Conservation (phyloP, 2,329 filamentous ascomycete genomes). For the Zalaria sp. region DNA sequence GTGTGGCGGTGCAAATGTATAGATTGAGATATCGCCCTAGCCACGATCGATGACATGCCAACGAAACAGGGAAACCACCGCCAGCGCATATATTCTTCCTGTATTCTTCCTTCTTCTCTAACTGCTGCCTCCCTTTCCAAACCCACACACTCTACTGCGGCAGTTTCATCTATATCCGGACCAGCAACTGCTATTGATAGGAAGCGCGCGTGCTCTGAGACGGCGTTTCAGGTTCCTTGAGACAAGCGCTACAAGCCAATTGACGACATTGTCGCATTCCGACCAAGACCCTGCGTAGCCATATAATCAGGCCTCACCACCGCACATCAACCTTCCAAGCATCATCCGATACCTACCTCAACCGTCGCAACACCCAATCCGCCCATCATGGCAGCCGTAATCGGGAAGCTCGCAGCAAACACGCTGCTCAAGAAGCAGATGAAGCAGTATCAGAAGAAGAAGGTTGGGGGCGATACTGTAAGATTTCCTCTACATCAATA, state of each 20-base stretch:
- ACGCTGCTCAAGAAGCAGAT: slow-evolving; percentile 33
- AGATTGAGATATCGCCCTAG: no score
- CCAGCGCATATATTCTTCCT: no score
- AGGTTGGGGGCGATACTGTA: slow-evolving; percentile 26
- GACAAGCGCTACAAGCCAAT: not conserved
- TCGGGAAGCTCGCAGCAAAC: slow-evolving; percentile 36
- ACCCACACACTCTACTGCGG: not conserved
- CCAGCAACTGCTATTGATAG: not conserved
- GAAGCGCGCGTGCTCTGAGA: not conserved
- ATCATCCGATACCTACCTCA: not conserved
- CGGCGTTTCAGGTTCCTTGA: not conserved
- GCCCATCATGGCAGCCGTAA: slow-evolving; percentile 26
- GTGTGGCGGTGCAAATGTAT: no score
- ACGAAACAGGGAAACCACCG: no score
- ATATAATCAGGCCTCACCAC: not conserved
- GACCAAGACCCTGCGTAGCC: not conserved
- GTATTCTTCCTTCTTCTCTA: no score
- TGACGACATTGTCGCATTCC: not conserved
- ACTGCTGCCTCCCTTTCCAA: no score
- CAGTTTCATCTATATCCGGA: not conserved
- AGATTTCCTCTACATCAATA: slow-evolving; percentile 7
- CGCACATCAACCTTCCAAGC: not conserved
- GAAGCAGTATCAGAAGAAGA: slow-evolving; percentile 32
- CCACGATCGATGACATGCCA: no score
- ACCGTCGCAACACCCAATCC: not conserved